A percentile compares a stretch with the other conserved stretches of the same genome.
phyloP scores from a whole-genome alignment of 2,329 filamentous ascomycete genomes.

The Alternaria rosae region DNA sequence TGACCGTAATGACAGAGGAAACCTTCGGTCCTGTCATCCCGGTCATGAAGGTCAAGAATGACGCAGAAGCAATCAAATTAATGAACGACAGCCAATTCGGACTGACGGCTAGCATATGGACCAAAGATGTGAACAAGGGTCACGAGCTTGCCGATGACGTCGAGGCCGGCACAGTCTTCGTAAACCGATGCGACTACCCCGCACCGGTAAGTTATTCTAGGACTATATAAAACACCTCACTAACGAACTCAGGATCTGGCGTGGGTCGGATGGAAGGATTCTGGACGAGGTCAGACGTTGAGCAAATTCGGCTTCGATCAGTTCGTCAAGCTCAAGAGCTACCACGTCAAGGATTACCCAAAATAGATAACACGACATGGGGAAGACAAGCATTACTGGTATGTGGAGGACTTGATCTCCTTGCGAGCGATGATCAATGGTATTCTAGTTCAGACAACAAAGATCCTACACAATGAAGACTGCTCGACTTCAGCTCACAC shows the following conservation, averaged over 20 bases:
- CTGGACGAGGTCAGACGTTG: slow-evolving; percentile 87
- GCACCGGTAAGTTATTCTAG: slow-evolving; percentile 74
- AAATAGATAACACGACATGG: slow-evolving; percentile 52
- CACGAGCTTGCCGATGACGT: slow-evolving; percentile 80
- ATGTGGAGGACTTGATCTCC: slow-evolving; percentile 20
- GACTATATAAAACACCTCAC: neutral
- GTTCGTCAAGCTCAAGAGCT: slow-evolving; percentile 96
- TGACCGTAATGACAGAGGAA: slow-evolving; percentile 91
- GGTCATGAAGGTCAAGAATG: slow-evolving; percentile 82
- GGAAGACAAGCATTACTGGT: slow-evolving; percentile 15
- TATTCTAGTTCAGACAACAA: neutral
- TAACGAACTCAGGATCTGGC: slow-evolving; percentile 73
- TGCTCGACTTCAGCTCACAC: neutral
- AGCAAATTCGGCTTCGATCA: slow-evolving; percentile 93
- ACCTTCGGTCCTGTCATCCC: slow-evolving; percentile 94
- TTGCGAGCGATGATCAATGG: slow-evolving; percentile 9
- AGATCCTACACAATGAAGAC: neutral
- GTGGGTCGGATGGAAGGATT: slow-evolving; percentile 99
- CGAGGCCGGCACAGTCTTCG: slow-evolving; percentile 94
- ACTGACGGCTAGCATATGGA: slow-evolving; percentile 96
- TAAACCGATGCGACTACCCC: slow-evolving; percentile 92
- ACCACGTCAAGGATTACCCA: slow-evolving; percentile 83
- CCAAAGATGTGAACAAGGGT: slow-evolving; percentile 79
- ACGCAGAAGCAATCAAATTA: slow-evolving; percentile 79
- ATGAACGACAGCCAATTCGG: slow-evolving; percentile 98